Percentiles rank a stretch among this genome's conserved stretches.
Conservation (phyloP, 257 asterid species). For the Jacaranda copaia region DNA sequence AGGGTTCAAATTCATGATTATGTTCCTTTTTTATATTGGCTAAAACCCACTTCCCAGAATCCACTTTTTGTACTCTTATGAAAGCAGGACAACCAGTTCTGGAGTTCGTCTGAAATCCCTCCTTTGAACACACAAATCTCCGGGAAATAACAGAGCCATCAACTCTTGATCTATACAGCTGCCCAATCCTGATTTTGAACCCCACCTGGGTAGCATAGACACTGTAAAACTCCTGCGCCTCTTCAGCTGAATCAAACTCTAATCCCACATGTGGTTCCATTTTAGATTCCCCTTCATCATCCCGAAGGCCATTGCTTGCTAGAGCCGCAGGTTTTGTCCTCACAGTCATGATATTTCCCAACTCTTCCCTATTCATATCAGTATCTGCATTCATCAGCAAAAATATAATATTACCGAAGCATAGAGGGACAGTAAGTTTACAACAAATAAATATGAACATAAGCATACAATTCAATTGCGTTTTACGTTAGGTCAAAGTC, state of each 20-base stretch:
- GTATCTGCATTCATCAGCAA: slow-evolving; percentile 33
- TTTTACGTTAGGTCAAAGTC: neutral
- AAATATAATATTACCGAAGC: neutral
- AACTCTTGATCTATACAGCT: slow-evolving; percentile 66
- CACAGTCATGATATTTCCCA: slow-evolving; percentile 52
- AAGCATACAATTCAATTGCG: neutral
- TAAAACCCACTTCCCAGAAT: slow-evolving; percentile 69
- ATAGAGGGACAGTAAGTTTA: neutral
- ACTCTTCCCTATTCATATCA: slow-evolving; percentile 60
- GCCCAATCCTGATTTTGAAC: slow-evolving; percentile 71
- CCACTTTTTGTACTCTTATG: slow-evolving; percentile 61
- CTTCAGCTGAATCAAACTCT: slow-evolving; percentile 68
- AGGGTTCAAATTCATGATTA: slow-evolving; percentile 58
- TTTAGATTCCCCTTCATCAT: slow-evolving; percentile 52
- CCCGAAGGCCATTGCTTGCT: slow-evolving; percentile 42
- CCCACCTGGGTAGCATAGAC: slow-evolving; percentile 59
- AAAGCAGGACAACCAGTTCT: slow-evolving; percentile 74
- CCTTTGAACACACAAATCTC: slow-evolving; percentile 67
- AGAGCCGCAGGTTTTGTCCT: slow-evolving; percentile 51
- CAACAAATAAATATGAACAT: neutral
- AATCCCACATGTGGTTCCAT: slow-evolving; percentile 61
- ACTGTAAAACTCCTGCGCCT: slow-evolving; percentile 68
- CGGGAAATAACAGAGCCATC: slow-evolving; percentile 70
- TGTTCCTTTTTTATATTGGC: slow-evolving; percentile 66
- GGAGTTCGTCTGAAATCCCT: slow-evolving; percentile 68